These are phyloP conservation scores for Claviceps paspali DNA, from an alignment of 2,329 filamentous ascomycete species.

Conservation along the genomic window DNA sequence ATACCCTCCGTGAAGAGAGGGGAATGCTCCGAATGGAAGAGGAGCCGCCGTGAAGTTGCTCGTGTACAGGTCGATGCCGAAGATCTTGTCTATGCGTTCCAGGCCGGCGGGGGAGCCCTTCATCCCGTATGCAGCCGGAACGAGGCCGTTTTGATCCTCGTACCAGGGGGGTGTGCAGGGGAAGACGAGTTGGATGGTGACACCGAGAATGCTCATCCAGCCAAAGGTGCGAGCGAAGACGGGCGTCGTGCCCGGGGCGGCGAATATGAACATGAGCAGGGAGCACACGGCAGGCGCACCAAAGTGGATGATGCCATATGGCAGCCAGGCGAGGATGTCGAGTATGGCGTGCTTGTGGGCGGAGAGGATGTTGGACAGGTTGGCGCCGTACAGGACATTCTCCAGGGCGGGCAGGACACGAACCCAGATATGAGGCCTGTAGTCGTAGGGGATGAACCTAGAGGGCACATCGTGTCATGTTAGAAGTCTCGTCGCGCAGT, in stretches of 20 bases:
- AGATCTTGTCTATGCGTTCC: constrained; percentile 74
- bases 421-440: constrained; percentile 88
- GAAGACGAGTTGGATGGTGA: constrained; percentile 77
- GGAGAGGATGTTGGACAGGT: constrained; percentile 88
- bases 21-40: constrained; percentile 88
- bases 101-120: constrained; percentile 78
- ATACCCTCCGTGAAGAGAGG: constrained; percentile 79
- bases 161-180: constrained; percentile 96
- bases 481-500: too few species aligned
- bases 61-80: constrained; percentile 85
- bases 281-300: constrained; percentile 70
- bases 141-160: constrained; percentile 80
- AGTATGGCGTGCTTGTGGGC: constrained; percentile 72
- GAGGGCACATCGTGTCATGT: not conserved
- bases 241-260: constrained; percentile 68
- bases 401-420: constrained; percentile 86
- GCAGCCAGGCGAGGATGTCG: constrained; percentile 82
- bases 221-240: constrained; percentile 79
- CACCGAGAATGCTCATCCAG: constrained; percentile 80
- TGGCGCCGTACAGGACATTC: constrained; percentile 91
- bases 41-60: constrained; percentile 82
- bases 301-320: constrained; percentile 85
- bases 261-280: constrained; percentile 71
- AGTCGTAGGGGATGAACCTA: constrained; percentile 80
- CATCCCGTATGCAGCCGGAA: constrained; percentile 86